Evolutionary conservation across 2,329 filamentous ascomycete genomes (phyloP).

Genomic region (Macrophomina pseudophaseolina): DNA sequence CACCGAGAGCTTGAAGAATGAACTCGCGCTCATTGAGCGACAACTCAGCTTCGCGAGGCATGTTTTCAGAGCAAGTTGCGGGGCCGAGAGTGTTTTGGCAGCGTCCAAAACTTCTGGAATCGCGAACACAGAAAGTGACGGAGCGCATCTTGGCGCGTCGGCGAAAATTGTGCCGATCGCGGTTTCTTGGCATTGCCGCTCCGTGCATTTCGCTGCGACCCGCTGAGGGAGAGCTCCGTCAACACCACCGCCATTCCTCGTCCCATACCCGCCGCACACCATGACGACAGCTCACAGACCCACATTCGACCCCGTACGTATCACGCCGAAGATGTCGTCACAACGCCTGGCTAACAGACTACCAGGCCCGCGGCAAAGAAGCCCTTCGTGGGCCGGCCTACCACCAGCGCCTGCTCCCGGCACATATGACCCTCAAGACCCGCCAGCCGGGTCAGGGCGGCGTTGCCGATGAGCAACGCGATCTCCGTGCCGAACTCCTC

Average conservation of each 20-base stretch:
- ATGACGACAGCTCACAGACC: constrained; percentile 73
- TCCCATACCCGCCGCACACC: constrained; percentile 29
- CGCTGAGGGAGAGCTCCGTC: neutral
- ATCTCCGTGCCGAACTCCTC: constrained; percentile 88
- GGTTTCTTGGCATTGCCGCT: neutral
- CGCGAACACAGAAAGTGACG: constrained; percentile 21
- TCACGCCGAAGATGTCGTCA: neutral
- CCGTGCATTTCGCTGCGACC: neutral
- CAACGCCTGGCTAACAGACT: constrained; percentile 35
- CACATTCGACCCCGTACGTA: constrained; percentile 87
- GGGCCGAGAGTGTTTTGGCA: neutral
- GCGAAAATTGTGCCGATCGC: constrained; percentile 9
- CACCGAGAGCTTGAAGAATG: constrained; percentile 78
- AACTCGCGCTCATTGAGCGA: constrained; percentile 90
- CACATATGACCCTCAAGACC: constrained; percentile 90
- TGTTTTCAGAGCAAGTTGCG: constrained; percentile 49
- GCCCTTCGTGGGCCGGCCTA: constrained; percentile 91
- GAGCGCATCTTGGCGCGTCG: constrained; percentile 21
- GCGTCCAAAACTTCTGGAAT: constrained; percentile 11
- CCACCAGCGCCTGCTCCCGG: constrained; percentile 92
- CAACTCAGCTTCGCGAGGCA: constrained; percentile 92
- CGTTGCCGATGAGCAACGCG: constrained; percentile 74
- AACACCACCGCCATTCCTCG: neutral
- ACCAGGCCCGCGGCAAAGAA: constrained; percentile 88
- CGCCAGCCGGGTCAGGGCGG: constrained; percentile 89